These are phyloP conservation scores for Fusarium anthophilum DNA, from an alignment of 2,329 filamentous ascomycete species.

Conservation along the genomic window DNA sequence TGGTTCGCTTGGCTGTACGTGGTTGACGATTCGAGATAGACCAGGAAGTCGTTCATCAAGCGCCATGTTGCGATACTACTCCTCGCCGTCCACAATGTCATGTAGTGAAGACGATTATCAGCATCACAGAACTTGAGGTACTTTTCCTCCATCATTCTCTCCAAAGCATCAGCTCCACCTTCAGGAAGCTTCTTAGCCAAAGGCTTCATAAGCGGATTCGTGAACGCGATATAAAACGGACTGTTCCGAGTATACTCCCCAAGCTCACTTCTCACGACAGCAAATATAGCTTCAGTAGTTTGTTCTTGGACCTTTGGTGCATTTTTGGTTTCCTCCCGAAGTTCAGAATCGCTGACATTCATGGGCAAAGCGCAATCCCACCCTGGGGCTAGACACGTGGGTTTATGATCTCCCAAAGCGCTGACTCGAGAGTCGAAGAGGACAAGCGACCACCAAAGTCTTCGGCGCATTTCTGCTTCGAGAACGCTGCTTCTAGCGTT, in stretches of 20 bases:
- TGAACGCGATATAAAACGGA: slow-evolving; percentile 48
- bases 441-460: slow-evolving; percentile 70
- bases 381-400: slow-evolving; percentile 43
- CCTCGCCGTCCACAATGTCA: slow-evolving; percentile 52
- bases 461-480: slow-evolving; percentile 68
- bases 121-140: slow-evolving; percentile 55
- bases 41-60: slow-evolving; percentile 60
- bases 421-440: slow-evolving; percentile 66
- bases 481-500: slow-evolving; percentile 45
- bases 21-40: slow-evolving; percentile 24
- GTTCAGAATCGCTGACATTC: slow-evolving; percentile 58
- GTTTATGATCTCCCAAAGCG: slow-evolving; percentile 57
- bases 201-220: slow-evolving; percentile 44
- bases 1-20: slow-evolving; percentile 43
- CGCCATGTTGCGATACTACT: slow-evolving; percentile 57
- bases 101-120: slow-evolving; percentile 52
- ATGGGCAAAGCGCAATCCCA: slow-evolving; percentile 56
- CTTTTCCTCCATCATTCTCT: slow-evolving; percentile 54
- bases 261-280: slow-evolving; percentile 52
- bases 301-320: slow-evolving; percentile 40
- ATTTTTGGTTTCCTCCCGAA: slow-evolving; percentile 53
- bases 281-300: slow-evolving; percentile 56
- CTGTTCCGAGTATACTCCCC: slow-evolving; percentile 51
- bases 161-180: slow-evolving; percentile 43
- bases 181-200: slow-evolving; percentile 39